These are phyloP conservation scores for Psilocybe subaeruginosa DNA, from an alignment of 768 basidiomycete genomes.

Conservation along the genomic window DNA sequence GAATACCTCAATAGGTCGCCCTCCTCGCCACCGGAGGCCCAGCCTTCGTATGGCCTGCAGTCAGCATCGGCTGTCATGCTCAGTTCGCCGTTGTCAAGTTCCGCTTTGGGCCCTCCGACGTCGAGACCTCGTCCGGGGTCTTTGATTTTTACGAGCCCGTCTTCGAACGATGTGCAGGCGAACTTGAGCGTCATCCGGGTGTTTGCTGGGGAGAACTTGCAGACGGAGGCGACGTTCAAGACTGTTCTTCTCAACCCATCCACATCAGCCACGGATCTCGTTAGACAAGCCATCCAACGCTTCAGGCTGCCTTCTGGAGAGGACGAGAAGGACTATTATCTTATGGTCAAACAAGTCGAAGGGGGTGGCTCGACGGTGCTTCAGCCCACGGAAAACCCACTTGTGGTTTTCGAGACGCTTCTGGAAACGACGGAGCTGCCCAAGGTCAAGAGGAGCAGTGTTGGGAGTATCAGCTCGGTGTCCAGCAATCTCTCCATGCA, in stretches of 20 bases:
- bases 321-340: conserved; percentile 71
- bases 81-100: conserved; percentile 42
- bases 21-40: conserved; percentile 73
- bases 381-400: conserved; percentile 73
- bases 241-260: conserved; percentile 90
- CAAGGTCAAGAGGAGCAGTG: conserved; percentile 90
- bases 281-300: conserved; percentile 92
- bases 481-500: conserved; percentile 92
- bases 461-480: conserved; percentile 94
- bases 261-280: conserved; percentile 82
- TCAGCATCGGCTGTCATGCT: conserved; percentile 72
- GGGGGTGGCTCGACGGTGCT: conserved; percentile 82
- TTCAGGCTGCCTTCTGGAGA: conserved; percentile 79
- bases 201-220: conserved; percentile 89
- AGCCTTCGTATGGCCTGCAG: conserved; percentile 75
- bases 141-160: conserved; percentile 62
- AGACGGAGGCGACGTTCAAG: conserved; percentile 98
- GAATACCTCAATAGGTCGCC: conserved; percentile 90
- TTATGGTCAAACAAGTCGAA: conserved; percentile 93
- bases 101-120: conserved; percentile 53
- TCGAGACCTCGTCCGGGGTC: conserved; percentile 76
- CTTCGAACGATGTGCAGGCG: conserved; percentile 62
- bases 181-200: conserved; percentile 94
- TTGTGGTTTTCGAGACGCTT: conserved; percentile 87
- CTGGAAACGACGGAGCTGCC: conserved; percentile 81